A percentile compares a stretch with the other conserved stretches of the same genome.
Conservation (phyloP, 495 filamentous ascomycete species). For the Xylona heveae region DNA sequence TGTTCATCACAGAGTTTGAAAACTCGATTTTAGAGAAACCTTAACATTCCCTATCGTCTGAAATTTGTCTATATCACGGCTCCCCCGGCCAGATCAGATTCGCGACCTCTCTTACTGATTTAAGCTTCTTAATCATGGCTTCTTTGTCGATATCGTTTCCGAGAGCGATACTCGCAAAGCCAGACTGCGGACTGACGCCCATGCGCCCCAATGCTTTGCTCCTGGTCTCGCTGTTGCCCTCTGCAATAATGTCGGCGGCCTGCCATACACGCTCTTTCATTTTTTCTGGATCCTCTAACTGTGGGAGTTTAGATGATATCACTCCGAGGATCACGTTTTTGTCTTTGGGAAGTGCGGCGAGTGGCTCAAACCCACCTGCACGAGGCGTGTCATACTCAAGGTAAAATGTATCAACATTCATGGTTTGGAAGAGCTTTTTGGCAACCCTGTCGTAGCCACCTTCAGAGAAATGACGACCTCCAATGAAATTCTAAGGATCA, state of each 20-base stretch:
- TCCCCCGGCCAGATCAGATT: conserved; percentile 53
- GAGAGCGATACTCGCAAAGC: conserved; percentile 50
- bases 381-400: conserved; percentile 66
- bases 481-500: conserved; percentile 66
- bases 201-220: conserved; percentile 48
- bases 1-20: no score
- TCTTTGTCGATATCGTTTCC: conserved; percentile 42
- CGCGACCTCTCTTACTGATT: conserved; percentile 44
- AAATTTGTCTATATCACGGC: conserved; percentile 19
- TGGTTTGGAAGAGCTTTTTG: conserved; percentile 51
- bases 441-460: conserved; percentile 68
- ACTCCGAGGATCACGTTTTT: conserved; percentile 62
- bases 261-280: conserved; percentile 44
- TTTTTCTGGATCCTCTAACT: conserved; percentile 53
- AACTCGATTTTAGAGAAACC: no score
- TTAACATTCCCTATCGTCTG: no score
- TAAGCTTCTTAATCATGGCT: conserved; percentile 50
- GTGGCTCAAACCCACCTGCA: conserved; percentile 58
- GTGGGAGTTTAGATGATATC: conserved; percentile 50
- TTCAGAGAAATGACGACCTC: conserved; percentile 57
- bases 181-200: conserved; percentile 58
- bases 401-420: conserved; percentile 62
- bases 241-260: conserved; percentile 49
- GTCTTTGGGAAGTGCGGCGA: conserved; percentile 45
- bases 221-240: conserved; percentile 37